Evolutionary conservation across 1,284 basidiomycete species (phyloP), one percentile per base, ranked within the genome.

Genomic region (Leccinum proliferum): DNA sequence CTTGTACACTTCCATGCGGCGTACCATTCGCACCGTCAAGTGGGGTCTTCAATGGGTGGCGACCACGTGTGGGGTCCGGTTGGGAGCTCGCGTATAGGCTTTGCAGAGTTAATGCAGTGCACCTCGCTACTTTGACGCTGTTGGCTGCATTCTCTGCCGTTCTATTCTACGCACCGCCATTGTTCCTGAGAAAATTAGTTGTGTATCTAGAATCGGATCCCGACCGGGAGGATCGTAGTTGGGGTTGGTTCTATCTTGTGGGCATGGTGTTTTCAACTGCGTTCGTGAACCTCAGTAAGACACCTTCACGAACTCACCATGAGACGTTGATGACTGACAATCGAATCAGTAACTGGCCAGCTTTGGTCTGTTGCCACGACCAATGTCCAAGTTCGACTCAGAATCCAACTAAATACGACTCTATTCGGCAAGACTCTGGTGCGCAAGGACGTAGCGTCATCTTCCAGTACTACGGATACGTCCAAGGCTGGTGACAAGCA

Each of bases 401-500:
- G 84, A 46, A 83, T 90, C 18, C 93, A 96, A 72, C 80, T 97
- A 60, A 96, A 96, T 76, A 87, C 91, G 11, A 84, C 91, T 61
- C 77, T 97, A 7, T 97, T 93, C 72, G 86, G 87, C 57, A 97
- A 97, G 78, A 96, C 94, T 0, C 84, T 97, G 4, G 84, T 93
- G 21, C 85, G 93, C 57, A 95, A 96, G 76, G 92, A 95, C 67
- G 79, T 94, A 32, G 92, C 91, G 0, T 89, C 87, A 1, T 83
- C 85, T 14, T 73, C 83, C 9, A 58, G 75, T 60, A 50, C 70
- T n/a, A 63, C 63, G 15, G 67, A 69, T n/a, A 69, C 69, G 25
- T 65, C 59, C 14, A 70, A 64, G 59, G 64, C 67, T 29, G 64
- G 67, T 1, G 71, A 69, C 55, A 72, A 75, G 53, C 69, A 71